Base-by-base conservation (phyloP, 768 basidiomycete genomes). In the Saitozyma sp. region DNA sequence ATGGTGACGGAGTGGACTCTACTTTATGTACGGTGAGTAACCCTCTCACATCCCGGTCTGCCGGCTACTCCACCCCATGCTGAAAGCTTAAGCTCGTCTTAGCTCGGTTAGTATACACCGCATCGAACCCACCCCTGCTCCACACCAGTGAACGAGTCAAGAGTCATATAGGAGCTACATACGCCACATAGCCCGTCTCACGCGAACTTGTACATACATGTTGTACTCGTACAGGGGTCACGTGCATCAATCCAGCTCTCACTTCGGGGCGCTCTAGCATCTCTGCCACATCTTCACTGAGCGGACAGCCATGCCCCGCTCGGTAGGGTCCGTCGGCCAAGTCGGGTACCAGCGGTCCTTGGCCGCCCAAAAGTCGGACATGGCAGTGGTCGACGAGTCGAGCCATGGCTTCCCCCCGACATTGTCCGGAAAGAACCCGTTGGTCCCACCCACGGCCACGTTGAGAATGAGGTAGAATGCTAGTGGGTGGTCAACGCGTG, bases 341-440 rank as follows among this genome's bases (percentile, higher is more conserved):
- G 62, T 66, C 6, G 61, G 53, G 42, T 63, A 61, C 68, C 68
- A 69, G 39, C 61, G 17, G 42, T 66, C 64, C 29, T 58, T 66
- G 20, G 68, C 62, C 8, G 54, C 39, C 61, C 59, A 69, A 50
- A 69, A 69, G 53, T 69, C 66, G 49, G 49, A 13, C 20, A 39
- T 40, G 3, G 71, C 68, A 2, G 54, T 60, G n/a, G 50, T n/a
- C 9, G 70, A 69, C 8, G 64, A 59, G 57, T 72, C 73, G 37
- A 70, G 61, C 74, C 74, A 76, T n/a, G 74, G 74, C 58, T 73
- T 76, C 11, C 43, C 50, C 11, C 89, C 90, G 38, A 89, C 84
- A 9, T 81, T 84, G 74, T 94, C 92, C 8, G 89, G 89, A 85
- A 92, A 93, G 89, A 89, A 92, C 20, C 86, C 90, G 64, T 84